Conservation (phyloP, 2,329 filamentous ascomycete genomes). For the Fusarium clavum region DNA sequence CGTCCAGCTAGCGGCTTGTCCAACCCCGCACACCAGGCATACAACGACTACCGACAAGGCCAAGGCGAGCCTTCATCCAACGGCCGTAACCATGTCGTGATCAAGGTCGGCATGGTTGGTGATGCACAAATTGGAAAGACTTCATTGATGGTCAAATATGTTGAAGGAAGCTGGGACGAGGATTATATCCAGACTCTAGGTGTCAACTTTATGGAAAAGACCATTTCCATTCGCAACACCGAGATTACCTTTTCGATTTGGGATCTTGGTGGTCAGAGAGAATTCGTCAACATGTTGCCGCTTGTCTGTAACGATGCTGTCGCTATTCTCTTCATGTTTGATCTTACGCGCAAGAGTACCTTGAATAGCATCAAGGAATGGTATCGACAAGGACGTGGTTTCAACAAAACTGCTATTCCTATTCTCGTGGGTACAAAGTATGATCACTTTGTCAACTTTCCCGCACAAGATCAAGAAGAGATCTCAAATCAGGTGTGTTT, state of each 20-base stretch:
- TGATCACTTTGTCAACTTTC: conserved; percentile 99
- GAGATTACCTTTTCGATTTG: conserved; percentile 99
- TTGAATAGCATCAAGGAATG: conserved; percentile 99
- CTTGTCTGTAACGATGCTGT: conserved; percentile 99
- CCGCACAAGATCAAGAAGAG: conserved; percentile 96
- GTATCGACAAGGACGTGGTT: conserved; percentile 96
- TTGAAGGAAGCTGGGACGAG: conserved; percentile 99
- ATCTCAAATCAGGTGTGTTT: conserved; percentile 89
- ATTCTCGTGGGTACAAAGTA: conserved; percentile 98
- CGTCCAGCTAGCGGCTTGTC: conserved; percentile 68
- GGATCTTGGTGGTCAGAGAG: conserved; percentile 96
- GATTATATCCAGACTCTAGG: conserved; percentile 99
- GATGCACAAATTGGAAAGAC: conserved; percentile 99
- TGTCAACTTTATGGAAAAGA: conserved; percentile 99
- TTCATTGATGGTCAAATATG: conserved; percentile 99
- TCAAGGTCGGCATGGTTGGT: conserved; percentile 99
- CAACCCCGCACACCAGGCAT: conserved; percentile 54
- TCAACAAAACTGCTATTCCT: conserved; percentile 99
- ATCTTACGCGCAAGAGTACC: conserved; percentile 96
- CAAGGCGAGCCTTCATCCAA: conserved; percentile 54
- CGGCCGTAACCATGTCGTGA: conserved; percentile 82
- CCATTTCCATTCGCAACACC: conserved; percentile 98
- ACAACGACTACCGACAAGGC: conserved; percentile 60
- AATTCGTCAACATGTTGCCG: conserved; percentile 99
- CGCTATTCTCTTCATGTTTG: conserved; percentile 99